These are phyloP conservation scores for Aspergillus flavus DNA, from an alignment of 2,329 filamentous ascomycete genomes.

Conservation along the genomic window DNA sequence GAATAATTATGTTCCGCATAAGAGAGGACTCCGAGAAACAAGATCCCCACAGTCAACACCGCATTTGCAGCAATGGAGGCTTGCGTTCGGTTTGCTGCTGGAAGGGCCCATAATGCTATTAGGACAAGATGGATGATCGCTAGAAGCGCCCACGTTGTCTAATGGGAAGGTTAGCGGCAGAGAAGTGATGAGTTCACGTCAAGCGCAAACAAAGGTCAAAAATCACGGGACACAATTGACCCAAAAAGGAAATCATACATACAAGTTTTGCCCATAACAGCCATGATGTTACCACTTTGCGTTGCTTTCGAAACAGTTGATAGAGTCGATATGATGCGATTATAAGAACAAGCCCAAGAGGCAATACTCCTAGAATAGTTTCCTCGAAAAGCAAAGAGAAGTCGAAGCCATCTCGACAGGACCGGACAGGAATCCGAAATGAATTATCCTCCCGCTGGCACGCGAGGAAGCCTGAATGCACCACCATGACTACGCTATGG, in stretches of 20 bases:
- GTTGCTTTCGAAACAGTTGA: slow-evolving; percentile 37
- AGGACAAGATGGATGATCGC: slow-evolving; percentile 41
- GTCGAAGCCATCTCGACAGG: slow-evolving; percentile 46
- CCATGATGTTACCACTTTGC: slow-evolving; percentile 38
- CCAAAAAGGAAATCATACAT: slow-evolving; percentile 22
- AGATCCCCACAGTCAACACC: slow-evolving; percentile 30
- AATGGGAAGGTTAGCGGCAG: slow-evolving; percentile 9
- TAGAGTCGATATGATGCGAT: slow-evolving; percentile 37
- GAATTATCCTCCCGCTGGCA: slow-evolving; percentile 40
- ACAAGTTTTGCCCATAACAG: slow-evolving; percentile 39
- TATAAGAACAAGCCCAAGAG: slow-evolving; percentile 40
- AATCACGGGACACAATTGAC: not conserved
- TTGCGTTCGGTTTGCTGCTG: slow-evolving; percentile 33
- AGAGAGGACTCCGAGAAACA: slow-evolving; percentile 44
- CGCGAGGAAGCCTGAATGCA: slow-evolving; percentile 24
- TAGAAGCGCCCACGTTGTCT: slow-evolving; percentile 37
- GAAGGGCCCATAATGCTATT: slow-evolving; percentile 40
- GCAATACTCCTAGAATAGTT: slow-evolving; percentile 41
- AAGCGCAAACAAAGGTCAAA: not conserved
- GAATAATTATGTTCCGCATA: slow-evolving; percentile 52
- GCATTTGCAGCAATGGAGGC: slow-evolving; percentile 39
- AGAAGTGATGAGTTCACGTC: not conserved
- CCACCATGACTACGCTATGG: slow-evolving; percentile 30
- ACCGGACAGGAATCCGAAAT: slow-evolving; percentile 34
- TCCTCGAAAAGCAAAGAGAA: slow-evolving; percentile 53